A percentile compares a stretch with the other conserved stretches of the same genome.
Evolutionary conservation across 106 monocot species (phyloP).

Genomic region (Posidonia australis): DNA sequence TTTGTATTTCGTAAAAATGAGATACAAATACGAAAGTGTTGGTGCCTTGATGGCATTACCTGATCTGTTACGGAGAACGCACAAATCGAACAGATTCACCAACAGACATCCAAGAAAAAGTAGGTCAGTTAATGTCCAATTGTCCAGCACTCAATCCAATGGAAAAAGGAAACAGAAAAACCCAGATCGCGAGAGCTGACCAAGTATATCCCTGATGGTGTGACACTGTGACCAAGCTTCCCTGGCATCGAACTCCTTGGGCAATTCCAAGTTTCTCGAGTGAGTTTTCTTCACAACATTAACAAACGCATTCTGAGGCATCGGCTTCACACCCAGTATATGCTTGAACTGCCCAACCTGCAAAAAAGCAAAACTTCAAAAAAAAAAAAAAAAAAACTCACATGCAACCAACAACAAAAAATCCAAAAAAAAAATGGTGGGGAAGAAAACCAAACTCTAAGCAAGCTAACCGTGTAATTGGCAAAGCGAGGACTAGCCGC

Average conservation of each 20-base stretch:
- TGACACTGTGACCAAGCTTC: constrained; percentile 68
- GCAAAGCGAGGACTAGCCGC: constrained; percentile 2
- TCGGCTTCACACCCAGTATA: constrained; percentile 57
- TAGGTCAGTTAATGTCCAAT: background rate
- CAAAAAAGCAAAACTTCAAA: background rate
- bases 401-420: background rate
- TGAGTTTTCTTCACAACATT: constrained; percentile 38
- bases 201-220: constrained; percentile 67
- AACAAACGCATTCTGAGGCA: constrained; percentile 24
- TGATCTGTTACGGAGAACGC: constrained; percentile 10
- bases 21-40: too few relatives aligned
- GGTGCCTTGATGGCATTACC: too few relatives aligned
- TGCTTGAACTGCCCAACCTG: constrained; percentile 59
- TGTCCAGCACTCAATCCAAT: background rate
- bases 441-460: background rate
- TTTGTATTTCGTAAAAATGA: too few relatives aligned
- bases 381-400: background rate
- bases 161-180: background rate
- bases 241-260: constrained; percentile 69
- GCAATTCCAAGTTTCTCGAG: constrained; percentile 37
- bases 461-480: background rate
- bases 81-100: constrained; percentile 14
- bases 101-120: constrained; percentile 4
- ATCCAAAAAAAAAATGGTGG: background rate
- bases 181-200: constrained; percentile 21